These are phyloP conservation scores for Stachybotrys echinatus DNA, from an alignment of 2,329 filamentous ascomycete species.

Conservation along the genomic window DNA sequence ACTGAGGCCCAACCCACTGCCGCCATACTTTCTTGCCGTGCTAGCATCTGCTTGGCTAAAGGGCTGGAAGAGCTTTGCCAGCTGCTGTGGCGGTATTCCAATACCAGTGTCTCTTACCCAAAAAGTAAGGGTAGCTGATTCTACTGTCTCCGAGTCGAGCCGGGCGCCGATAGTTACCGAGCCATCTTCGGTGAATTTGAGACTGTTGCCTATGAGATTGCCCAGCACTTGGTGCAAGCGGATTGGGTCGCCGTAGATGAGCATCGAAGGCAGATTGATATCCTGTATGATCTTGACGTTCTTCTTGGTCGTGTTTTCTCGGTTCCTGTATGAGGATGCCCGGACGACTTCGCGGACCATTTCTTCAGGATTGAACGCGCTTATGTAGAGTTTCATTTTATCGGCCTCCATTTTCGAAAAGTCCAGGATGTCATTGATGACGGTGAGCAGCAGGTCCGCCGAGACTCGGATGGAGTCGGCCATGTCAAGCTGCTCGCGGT, in stretches of 20 bases:
- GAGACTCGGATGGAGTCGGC: constrained; percentile 83
- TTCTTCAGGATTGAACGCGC: constrained; percentile 61
- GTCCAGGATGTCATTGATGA: constrained; percentile 87
- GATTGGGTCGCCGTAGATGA: constrained; percentile 62
- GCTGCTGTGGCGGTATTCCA: constrained; percentile 76
- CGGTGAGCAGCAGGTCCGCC: constrained; percentile 79
- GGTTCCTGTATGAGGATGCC: constrained; percentile 61
- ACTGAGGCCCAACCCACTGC: constrained; percentile 83
- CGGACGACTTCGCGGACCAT: constrained; percentile 63
- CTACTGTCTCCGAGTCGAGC: constrained; percentile 64
- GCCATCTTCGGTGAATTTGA: constrained; percentile 88
- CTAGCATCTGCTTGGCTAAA: constrained; percentile 92
- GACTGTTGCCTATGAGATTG: constrained; percentile 86
- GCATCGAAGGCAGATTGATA: constrained; percentile 69
- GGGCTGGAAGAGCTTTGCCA: constrained; percentile 82
- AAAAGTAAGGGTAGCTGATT: constrained; percentile 71
- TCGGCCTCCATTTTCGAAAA: constrained; percentile 92
- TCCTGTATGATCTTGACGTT: constrained; percentile 63
- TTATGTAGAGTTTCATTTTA: constrained; percentile 75
- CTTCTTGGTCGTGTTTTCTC: constrained; percentile 56
- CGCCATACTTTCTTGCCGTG: constrained; percentile 85
- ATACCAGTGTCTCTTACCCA: constrained; percentile 89
- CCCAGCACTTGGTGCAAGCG: constrained; percentile 65
- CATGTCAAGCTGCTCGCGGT: constrained; percentile 76
- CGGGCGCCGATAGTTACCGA: constrained; percentile 78